Evolutionary conservation across 805 yeast species (phyloP).

Genomic region (Kluyveromyces dobzhanskii): DNA sequence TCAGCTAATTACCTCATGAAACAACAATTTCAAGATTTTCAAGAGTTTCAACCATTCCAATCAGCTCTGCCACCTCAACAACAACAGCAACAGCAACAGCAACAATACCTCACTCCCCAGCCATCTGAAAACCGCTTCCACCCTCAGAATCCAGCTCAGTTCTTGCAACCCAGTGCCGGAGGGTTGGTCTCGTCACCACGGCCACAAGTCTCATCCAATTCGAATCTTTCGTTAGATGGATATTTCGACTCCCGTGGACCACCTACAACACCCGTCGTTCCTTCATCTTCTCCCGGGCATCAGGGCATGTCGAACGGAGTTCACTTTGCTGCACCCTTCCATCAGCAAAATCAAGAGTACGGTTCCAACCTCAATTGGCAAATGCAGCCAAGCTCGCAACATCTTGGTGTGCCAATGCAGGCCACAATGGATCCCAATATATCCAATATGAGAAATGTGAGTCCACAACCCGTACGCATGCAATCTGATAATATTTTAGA

Average conservation of each 20-base stretch:
- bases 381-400: not conserved
- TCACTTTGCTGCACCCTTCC: constrained; percentile 33
- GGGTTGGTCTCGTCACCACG: not conserved
- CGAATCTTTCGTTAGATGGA: constrained; percentile 12
- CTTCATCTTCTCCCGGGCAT: not conserved
- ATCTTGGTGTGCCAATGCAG: no score
- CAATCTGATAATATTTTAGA: constrained; percentile 43
- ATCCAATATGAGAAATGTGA: no score
- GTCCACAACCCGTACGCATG: no score
- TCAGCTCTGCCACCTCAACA: constrained; percentile 2
- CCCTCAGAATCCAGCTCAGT: not conserved
- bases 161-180: not conserved
- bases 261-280: constrained; percentile 21
- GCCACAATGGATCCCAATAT: no score
- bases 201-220: not conserved
- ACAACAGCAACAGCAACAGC: not conserved
- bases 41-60: constrained; percentile 3
- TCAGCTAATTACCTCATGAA: constrained; percentile 32
- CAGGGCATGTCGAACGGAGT: constrained; percentile 33
- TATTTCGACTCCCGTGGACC: constrained; percentile 26
- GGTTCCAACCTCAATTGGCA: constrained; percentile 14
- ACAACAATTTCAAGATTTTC: constrained; percentile 9
- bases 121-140: not conserved
- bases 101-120: not conserved
- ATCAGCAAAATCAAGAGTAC: constrained; percentile 18